These are phyloP conservation scores for Cocos nucifera DNA, from an alignment of 176 grass and related monocot genomes.

Conservation along the genomic window DNA sequence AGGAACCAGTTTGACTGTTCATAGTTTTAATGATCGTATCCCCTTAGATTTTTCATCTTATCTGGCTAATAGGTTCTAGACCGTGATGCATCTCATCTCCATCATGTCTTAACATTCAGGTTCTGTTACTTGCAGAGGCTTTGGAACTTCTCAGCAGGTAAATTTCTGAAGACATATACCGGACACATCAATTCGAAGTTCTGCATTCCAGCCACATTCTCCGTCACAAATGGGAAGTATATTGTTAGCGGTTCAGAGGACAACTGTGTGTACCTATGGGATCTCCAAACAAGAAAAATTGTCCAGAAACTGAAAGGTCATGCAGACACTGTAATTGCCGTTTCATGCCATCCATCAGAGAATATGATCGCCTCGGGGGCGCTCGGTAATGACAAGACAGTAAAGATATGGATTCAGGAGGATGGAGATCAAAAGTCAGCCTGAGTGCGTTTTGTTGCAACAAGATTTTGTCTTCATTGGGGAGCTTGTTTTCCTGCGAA, in stretches of 20 bases:
- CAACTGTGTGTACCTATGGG: conserved; percentile 83
- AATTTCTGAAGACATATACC: conserved; percentile 84
- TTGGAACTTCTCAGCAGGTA: conserved; percentile 80
- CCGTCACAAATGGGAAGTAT: conserved; percentile 74
- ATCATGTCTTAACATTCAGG: no score
- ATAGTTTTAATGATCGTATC: no score
- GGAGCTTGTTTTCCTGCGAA: no score
- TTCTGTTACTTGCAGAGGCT: conserved; percentile 43
- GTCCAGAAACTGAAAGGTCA: conserved; percentile 92
- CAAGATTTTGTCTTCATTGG: no score
- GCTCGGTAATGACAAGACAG: conserved; percentile 65
- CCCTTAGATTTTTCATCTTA: no score
- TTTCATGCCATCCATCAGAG: conserved; percentile 75
- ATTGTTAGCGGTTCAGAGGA: conserved; percentile 91
- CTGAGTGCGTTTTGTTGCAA: conserved; percentile 19
- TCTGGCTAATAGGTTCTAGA: no score
- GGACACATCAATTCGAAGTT: conserved; percentile 76
- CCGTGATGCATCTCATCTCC: no score
- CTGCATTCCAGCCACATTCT: conserved; percentile 80
- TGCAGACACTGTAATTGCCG: conserved; percentile 55
- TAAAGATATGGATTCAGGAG: conserved; percentile 90
- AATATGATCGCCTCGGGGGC: conserved; percentile 87
- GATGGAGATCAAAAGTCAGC: conserved; percentile 29
- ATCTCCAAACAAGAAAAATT: conserved; percentile 79
- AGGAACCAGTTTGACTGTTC: no score